Conservation (phyloP, 179 eudicot genomes). For the Camellia oleifera region DNA sequence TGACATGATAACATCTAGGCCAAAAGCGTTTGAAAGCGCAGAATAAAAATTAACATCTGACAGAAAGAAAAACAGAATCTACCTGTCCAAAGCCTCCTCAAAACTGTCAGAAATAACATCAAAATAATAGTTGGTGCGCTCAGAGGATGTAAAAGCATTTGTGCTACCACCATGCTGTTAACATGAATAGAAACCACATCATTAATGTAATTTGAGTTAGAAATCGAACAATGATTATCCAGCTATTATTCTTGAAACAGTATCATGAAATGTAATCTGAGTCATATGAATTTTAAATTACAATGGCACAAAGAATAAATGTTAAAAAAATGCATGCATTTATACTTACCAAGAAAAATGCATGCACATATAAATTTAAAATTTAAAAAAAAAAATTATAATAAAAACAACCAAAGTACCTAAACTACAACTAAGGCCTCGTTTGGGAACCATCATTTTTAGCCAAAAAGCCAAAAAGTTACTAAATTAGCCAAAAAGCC, state of each 20-base stretch:
- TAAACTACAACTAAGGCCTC: neutral
- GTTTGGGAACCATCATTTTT: too few species aligned
- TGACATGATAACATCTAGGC: constrained; percentile 6
- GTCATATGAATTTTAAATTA: neutral
- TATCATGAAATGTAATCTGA: too few species aligned
- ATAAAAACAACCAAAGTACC: neutral
- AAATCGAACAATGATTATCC: neutral
- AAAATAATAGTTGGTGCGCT: constrained; percentile 76
- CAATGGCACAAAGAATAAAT: neutral
- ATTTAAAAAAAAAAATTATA: too few species aligned
- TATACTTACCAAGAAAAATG: neutral
- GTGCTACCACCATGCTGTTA: constrained; percentile 88
- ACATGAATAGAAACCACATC: constrained; percentile 10
- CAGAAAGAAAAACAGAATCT: constrained; percentile 17
- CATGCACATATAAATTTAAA: too few species aligned
- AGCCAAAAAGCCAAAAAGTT: too few species aligned
- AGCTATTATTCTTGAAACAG: too few species aligned
- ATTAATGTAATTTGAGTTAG: neutral
- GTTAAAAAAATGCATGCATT: neutral
- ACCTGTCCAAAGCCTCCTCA: constrained; percentile 97
- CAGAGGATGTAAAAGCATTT: constrained; percentile 86
- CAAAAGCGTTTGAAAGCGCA: constrained; percentile 1
- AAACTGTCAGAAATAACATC: constrained; percentile 81
- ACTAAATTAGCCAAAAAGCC: too few species aligned
- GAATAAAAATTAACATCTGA: neutral